Evolutionary conservation across 2,329 filamentous ascomycete species (phyloP), one percentile per base, ranked within the genome.

Genomic region (Pseudogymnoascus sp.): DNA sequence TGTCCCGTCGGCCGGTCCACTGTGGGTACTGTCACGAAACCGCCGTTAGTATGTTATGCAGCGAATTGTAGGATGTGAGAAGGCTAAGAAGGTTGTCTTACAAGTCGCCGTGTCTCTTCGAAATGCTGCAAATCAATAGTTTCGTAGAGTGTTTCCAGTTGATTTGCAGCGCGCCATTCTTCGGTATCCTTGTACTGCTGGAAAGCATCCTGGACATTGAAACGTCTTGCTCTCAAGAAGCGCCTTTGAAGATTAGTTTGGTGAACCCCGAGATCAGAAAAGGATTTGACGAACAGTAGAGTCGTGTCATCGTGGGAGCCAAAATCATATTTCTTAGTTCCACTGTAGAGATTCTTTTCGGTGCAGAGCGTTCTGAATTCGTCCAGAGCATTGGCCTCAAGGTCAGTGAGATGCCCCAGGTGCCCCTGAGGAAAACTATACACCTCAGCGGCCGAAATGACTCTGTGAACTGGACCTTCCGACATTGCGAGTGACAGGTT

Each of bases 1-100:
- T 89, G 77, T 97, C 93, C 69, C 93, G 86, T 68, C 92, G 89
- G 63, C 93, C 93, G 19, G 91, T 96, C 90, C 92, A 97, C 85
- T 96, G 92, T 23, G 93, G 92, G 73, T 96, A 96, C 89, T 93
- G 71, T 43, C 37, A 51, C 64, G 48, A 51, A 64, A 37, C 45
- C 51, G 63, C 28, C 16, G 63, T 68, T 69, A 66, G 65, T 63
- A 68, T 73, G 63, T 73, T 66, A 37, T 28, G 28, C 19, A 63
- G 57, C 66, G 48, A 48, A 21, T 10, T 62, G 51, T 36, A 19
- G 16, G 28, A 57, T 21, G 28, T 19, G 57, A 62, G n/a, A n/a
- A 31, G 63, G 61, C 25, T 34, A 66, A 60, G 64, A 62, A 63
- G 63, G 66, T 31, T 25, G 34, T 34, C 80, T 70, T 77, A 93